A percentile compares a stretch with the other conserved stretches of the same genome.
These are phyloP conservation scores for Acephala macrosclerotiorum DNA, from an alignment of 2,329 filamentous ascomycete species.

Conservation along the genomic window DNA sequence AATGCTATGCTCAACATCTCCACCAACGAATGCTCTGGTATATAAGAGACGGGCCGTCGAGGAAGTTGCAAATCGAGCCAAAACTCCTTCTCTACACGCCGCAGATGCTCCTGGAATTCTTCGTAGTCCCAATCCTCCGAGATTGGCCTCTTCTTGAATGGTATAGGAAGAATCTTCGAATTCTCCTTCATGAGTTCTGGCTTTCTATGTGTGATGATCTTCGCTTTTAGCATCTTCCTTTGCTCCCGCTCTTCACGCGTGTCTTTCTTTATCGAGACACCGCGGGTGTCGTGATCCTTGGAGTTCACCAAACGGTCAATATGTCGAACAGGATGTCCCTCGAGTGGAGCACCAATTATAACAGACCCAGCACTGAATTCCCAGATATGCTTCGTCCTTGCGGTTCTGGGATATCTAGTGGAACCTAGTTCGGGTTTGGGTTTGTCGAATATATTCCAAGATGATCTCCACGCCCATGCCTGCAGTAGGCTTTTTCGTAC, in stretches of 20 bases:
- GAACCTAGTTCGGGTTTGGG: too few species aligned
- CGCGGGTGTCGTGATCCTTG: not conserved
- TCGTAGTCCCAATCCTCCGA: not conserved
- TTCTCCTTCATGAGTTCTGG: not conserved
- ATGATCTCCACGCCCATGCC: too few species aligned
- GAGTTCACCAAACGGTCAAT: not conserved
- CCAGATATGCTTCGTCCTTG: conserved; percentile 10
- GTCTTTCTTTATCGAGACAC: too few species aligned
- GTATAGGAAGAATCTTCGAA: not conserved
- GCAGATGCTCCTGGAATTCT: not conserved
- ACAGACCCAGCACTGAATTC: conserved; percentile 19
- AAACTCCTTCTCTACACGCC: not conserved
- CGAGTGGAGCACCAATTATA: conserved; percentile 13
- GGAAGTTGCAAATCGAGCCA: not conserved
- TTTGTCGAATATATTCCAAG: too few species aligned
- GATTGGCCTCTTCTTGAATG: not conserved
- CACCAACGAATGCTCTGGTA: conserved; percentile 10
- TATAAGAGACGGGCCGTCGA: not conserved
- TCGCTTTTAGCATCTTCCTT: not conserved
- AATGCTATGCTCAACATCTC: conserved; percentile 22
- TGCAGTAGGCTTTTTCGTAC: conserved; percentile 27
- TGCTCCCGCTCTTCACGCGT: too few species aligned
- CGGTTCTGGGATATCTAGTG: too few species aligned
- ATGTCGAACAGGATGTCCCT: not conserved
- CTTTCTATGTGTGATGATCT: not conserved